phyloP scores from a whole-genome alignment of 1,139 yeast species.

The Diutina sp. region DNA sequence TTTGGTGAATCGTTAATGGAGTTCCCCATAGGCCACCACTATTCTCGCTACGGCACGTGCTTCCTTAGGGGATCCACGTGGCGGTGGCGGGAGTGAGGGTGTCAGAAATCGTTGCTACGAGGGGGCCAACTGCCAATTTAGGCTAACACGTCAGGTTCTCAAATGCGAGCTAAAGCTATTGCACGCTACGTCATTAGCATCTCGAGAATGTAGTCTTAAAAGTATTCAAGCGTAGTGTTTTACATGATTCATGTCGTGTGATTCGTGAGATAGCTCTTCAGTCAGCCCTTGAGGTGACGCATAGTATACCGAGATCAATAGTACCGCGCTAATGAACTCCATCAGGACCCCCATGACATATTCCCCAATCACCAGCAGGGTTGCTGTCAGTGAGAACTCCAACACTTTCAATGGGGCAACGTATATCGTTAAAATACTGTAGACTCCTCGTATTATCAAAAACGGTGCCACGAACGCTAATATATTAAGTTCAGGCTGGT shows the following conservation, averaged over 20 bases:
- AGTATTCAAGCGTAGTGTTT: too few relatives aligned
- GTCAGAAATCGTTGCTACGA: background rate
- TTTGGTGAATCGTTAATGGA: background rate
- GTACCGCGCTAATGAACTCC: background rate
- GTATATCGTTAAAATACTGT: background rate
- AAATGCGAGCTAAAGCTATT: too few relatives aligned
- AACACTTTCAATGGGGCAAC: background rate
- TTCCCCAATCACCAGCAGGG: background rate
- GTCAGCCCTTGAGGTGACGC: background rate
- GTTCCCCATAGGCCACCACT: background rate
- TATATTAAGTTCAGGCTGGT: background rate
- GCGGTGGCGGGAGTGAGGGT: background rate
- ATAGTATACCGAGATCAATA: background rate
- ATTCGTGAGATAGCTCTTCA: background rate
- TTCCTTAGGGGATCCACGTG: background rate
- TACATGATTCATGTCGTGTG: too few relatives aligned
- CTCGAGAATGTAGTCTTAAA: too few relatives aligned
- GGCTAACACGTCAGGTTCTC: background rate
- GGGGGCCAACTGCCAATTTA: background rate
- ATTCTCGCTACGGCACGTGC: background rate
- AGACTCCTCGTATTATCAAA: background rate
- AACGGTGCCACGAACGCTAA: background rate
- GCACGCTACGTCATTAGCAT: too few relatives aligned
- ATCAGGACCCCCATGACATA: background rate
- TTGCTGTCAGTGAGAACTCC: background rate